Base-by-base conservation (phyloP, 768 basidiomycete species). In the Rhizopogon vesiculosus region DNA sequence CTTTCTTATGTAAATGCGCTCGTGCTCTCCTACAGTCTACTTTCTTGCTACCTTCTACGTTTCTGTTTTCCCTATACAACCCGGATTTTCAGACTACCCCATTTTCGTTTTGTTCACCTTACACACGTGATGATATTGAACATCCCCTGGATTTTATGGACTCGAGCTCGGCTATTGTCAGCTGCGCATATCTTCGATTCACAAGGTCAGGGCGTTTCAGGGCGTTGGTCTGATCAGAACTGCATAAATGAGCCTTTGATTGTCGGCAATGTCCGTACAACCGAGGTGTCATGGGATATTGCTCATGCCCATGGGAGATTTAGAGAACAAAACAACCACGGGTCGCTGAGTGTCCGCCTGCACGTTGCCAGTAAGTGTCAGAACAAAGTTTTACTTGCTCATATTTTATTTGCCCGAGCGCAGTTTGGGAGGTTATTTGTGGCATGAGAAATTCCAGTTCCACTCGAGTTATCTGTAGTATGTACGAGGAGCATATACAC, bases 361-460 rank as follows among this genome's bases (percentile, higher is more conserved):
- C 59, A 53, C 56, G 60, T 55, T 53, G 39, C 56, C 56, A 39
- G 55, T 41, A 16, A 58, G 45, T 49, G 33, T 54, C 53, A 46
- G 44, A 49, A 8, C 51, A 53, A 48, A 48, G 31, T 54, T 45
- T 35, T 49, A 3, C 7, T 25, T 54, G 45, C 44, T 49, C 19
- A 54, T 29, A 25, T 54, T 38, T 33, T 19, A 49, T 51, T 29
- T 48, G 33, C 38, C 56, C 41, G 25, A 56, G 51, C 15, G 51
- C 53, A 43, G 51, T 44, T 42, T 31, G 42, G 33, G 52, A 54
- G 40, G 53, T 38, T 15, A 31, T 22, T 33, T 19, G 35, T 60
- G 59, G 53, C 63, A 63, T 63, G 66, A 65, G 66, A 67, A 67
- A 33, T 39, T 43, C 59, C 62, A 49, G 10, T 38, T 48, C 18